Base-by-base conservation (phyloP, 495 filamentous ascomycete genomes). In the Cercophora newfieldiana region DNA sequence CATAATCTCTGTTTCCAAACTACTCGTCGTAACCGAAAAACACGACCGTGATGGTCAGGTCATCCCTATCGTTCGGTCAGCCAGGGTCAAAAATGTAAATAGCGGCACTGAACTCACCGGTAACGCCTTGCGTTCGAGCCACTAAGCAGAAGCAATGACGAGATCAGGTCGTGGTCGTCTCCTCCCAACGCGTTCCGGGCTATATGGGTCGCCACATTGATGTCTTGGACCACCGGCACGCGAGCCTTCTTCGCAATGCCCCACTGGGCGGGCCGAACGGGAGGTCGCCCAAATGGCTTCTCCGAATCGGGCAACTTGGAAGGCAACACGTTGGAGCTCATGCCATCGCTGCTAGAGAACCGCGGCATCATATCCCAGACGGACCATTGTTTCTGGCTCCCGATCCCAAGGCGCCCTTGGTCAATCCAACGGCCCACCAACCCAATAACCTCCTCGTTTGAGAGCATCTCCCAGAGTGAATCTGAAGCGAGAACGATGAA, bases 401-500 rank as follows among this genome's bases (percentile, higher is more conserved):
- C 3, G 7, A 18, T 24, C 31, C 16, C n/a, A 26, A 61, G 58
- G n/a, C 22, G 14, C 7, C 58, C 58, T 3, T 48, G 16, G 19
- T 61, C 58, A 24, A 61, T 48, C 58, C 58, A 61, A 10, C 29
- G 29, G 2, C 58, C 33, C 19, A 61, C 58, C 19, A 61, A 16
- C 12, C 58, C 31, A 16, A 61, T 24, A 18, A 61, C 58, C 24
- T 61, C 33, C 33, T 61, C 58, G 37, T 61, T 61, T 31, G n/a
- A 47, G 21, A 61, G 33, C 33, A 49, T 47, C 58, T 61, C 58
- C 58, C 58, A 61, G 12, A 61, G 58, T 1, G 30, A n/a, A 18
- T 61, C 58, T 18, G 30, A 61, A n/a, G 7, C 58, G 18, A 61
- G n/a, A 6, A 61, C 58, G n/a, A 61, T 37, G 44, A 61, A 61